Evolutionary conservation across 2,329 filamentous ascomycete species (phyloP).

Genomic region (Talaromyces piceae): DNA sequence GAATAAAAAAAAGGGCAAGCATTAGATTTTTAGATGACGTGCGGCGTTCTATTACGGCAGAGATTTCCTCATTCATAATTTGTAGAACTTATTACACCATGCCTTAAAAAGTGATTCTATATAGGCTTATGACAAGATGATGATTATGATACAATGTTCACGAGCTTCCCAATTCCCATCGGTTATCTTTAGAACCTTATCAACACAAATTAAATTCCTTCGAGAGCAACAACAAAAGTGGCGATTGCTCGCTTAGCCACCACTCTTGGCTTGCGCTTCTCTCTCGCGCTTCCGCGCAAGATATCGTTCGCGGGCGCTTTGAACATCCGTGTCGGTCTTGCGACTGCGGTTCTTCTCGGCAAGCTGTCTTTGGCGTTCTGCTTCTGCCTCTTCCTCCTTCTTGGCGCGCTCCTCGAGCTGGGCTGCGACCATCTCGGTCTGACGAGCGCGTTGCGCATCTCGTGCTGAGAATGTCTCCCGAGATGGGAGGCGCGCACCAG

Average conservation of each 20-base stretch:
- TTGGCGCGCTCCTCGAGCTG: constrained; percentile 52
- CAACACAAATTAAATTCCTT: background rate
- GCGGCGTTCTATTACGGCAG: background rate
- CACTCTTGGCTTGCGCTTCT: constrained; percentile 18
- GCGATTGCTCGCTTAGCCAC: background rate
- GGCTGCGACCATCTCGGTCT: constrained; percentile 53
- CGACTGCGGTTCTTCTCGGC: constrained; percentile 51
- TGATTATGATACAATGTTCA: constrained; percentile 3
- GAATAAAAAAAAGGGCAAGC: constrained; percentile 1
- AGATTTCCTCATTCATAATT: background rate
- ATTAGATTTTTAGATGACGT: constrained; percentile 4
- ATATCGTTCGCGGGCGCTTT: constrained; percentile 55
- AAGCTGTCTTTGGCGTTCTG: constrained; percentile 45
- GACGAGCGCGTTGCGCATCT: constrained; percentile 44
- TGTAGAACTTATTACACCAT: background rate
- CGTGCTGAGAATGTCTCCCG: constrained; percentile 31
- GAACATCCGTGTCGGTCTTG: constrained; percentile 52
- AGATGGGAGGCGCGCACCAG: constrained; percentile 15
- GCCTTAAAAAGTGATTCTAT: constrained; percentile 1
- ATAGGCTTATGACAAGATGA: constrained; percentile 6
- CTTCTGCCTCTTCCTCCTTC: constrained; percentile 51
- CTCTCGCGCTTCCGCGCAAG: constrained; percentile 52
- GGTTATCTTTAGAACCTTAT: background rate
- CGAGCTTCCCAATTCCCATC: background rate
- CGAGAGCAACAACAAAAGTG: background rate